Conservation (phyloP, 73 alveolate genomes). For the Chromera velia region DNA sequence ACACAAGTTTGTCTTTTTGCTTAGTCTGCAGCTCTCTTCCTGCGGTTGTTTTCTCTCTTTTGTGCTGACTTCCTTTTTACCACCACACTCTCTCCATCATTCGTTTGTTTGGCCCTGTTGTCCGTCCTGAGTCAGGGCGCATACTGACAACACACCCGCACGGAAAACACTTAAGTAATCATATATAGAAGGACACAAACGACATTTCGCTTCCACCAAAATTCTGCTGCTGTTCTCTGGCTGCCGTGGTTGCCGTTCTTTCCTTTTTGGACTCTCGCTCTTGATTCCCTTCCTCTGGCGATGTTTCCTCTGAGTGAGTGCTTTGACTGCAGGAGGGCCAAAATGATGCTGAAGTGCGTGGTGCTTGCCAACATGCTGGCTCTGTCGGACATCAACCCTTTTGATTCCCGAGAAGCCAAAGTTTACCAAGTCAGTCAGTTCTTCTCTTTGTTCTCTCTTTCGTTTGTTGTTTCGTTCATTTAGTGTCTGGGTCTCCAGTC, state of each 20-base stretch:
- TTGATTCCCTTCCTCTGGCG: too few species aligned
- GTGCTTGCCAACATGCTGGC: conserved; percentile 48
- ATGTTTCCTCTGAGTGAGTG: not conserved
- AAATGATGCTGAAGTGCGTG: conserved; percentile 39
- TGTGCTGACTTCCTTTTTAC: too few species aligned
- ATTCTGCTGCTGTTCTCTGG: too few species aligned
- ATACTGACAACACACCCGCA: not conserved
- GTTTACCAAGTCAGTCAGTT: not conserved
- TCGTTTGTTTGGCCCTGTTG: not conserved
- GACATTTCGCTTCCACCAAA: too few species aligned
- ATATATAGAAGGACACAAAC: too few species aligned
- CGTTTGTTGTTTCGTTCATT: not conserved
- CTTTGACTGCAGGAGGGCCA: conserved; percentile 4
- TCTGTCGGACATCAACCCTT: conserved; percentile 35
- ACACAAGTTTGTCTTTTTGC: too few species aligned
- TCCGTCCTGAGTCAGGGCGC: not conserved
- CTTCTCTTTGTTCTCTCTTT: not conserved
- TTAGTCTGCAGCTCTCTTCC: too few species aligned
- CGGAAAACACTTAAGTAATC: too few species aligned
- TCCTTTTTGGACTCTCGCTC: too few species aligned
- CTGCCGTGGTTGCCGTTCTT: too few species aligned
- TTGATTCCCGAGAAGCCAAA: conserved; percentile 43
- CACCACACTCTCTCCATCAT: too few species aligned
- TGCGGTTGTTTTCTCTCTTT: too few species aligned
- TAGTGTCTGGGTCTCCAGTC: not conserved